A percentile compares a stretch with the other conserved stretches of the same genome.
phyloP scores from a whole-genome alignment of 78 protist species.

The Guillardia theta region DNA sequence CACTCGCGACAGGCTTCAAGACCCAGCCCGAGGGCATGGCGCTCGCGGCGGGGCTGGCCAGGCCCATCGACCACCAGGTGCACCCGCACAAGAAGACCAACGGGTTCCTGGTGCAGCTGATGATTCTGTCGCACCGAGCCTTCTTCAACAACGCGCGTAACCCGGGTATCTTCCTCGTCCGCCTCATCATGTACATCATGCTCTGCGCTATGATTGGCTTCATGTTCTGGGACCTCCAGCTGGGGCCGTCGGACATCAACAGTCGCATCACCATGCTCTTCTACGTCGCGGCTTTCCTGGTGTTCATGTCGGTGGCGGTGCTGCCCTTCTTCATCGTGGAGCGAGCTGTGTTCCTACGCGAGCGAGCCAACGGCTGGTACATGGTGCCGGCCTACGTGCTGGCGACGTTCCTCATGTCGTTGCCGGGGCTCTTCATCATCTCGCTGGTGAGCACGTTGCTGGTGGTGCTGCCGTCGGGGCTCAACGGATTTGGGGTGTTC shows the following conservation, averaged over 20 bases:
- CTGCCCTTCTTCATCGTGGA: slow-evolving; percentile 30
- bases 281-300: slow-evolving; percentile 9
- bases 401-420: not conserved
- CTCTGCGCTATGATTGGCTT: not conserved
- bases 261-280: not conserved
- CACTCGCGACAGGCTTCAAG: too few species aligned
- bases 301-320: slow-evolving; percentile 36
- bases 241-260: not conserved
- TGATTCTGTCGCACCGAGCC: not conserved
- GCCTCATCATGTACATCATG: not conserved
- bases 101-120: not conserved
- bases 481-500: not conserved
- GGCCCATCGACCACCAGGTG: too few species aligned
- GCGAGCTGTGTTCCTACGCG: not conserved
- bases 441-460: not conserved
- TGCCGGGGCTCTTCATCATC: not conserved
- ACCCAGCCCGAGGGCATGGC: too few species aligned
- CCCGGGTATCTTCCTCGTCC: not conserved
- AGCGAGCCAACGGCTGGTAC: not conserved
- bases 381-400: not conserved
- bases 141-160: not conserved
- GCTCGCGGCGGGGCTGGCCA: too few species aligned
- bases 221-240: not conserved
- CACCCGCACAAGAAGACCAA: too few species aligned
- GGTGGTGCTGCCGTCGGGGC: not conserved